Base-by-base conservation (phyloP, 257 asterid species). In the Jacaranda copaia region DNA sequence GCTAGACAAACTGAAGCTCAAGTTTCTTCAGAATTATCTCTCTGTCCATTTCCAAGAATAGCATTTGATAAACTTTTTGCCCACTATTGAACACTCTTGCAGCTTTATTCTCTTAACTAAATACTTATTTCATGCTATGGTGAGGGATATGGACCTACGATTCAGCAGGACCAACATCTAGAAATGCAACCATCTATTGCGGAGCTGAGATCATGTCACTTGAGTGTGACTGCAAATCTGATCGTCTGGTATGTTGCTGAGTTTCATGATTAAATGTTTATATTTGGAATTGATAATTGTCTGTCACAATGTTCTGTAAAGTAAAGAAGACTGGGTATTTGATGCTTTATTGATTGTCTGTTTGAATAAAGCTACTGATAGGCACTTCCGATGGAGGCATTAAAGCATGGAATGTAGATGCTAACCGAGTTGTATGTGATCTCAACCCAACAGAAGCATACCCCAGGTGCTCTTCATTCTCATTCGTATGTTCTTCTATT, bases 301-400 rank as follows among this genome's bases (percentile, higher is more conserved):
- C 8, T 6, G 6, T 42, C 1, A 8, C 46, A 42, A 42, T 42
- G 46, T 42, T 42, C 46, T 42, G 46, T 79, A 42, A 8, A 42
- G 46, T 42, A 42, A 42, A 42, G 46, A 42, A 42, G 77, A 73
- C 77, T 68, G 46, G 81, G 72, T 72, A 55, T 80, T 81, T 83
- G 84, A 80, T 85, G 73, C 68, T 81, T 53, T 18, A 62, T 42
- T 76, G 82, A 79, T 74, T 83, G 55, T 85, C 60, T 83, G 68
- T 75, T 77, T 89, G 88, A 83, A 80, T 63, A 75, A 85, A 93
- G 99, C 98, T 96, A 84, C 97, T 96, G 80, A 96, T 96, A 79
- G 99, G 98, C 81, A 93, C 99, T 88, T 88, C 97, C 84, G 92
- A 90, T 85, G 99, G 99, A 88, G 91, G 97, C 85, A 90, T 96